Base-by-base conservation (phyloP, 306 rosid genomes). In the Castanospermum australe region DNA sequence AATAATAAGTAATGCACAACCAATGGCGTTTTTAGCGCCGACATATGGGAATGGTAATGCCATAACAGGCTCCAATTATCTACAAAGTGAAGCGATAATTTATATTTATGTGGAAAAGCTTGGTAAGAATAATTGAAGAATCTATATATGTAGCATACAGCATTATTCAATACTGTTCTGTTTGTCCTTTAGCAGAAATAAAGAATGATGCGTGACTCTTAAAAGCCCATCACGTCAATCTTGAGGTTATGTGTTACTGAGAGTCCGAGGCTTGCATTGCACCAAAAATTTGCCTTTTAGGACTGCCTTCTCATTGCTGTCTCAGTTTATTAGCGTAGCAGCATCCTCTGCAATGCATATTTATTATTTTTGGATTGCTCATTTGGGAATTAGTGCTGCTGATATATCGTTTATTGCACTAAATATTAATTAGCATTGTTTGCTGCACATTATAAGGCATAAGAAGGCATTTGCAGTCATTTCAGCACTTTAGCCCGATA, bases 21-120 rank as follows among this genome's bases (percentile, higher is more conserved):
- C 61, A 18, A 61, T 45, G 70, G 33, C 69, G 44, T 9, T 74
- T 22, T 57, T 24, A 25, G 21, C 57, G 78, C 78, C 56, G 67
- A 73, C 67, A 73, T 6, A 15, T 15, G 56, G 44, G n/a, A 59
- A 74, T 74, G 79, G 42, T 15, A 17, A 41, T 25, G 73, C 18
- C 42, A 5, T 14, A 60, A 25, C 24, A 24, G 17, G 44, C 45
- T 28, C 17, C 44, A 48, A 28, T 62, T n/a, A 62, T 35, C 45
- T n/a, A 20, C 9, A 28, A 69, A 48, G 2, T 4, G 60, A 69
- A 25, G 54, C 67, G 41, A 38, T 21, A 42, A 4, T 55, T 22
- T 73, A 8, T 30, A 73, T 56, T 72, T 39, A 39, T 28, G 10
- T 35, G 41, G 44, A 63, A 33, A 52, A 30, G 12, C 38, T 61